Base-by-base conservation (phyloP, 2,329 filamentous ascomycete species). In the Macrophomina phaseolina region DNA sequence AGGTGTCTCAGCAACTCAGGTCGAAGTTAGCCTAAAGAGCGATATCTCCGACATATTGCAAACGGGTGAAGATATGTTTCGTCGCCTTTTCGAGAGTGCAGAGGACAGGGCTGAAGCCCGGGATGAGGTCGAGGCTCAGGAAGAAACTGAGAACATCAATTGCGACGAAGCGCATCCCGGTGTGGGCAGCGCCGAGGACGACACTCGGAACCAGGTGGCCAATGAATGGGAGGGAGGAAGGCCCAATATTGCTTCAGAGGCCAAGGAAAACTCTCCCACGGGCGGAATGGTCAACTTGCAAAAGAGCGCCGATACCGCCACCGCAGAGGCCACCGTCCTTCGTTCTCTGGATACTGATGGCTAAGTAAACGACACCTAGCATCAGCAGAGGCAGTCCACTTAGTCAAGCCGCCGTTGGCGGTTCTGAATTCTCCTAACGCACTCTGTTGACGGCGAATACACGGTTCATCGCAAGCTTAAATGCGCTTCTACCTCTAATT, bases 1-100 rank as follows among this genome's bases (percentile, higher is more conserved):
- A 0, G 46, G 42, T 6, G 48, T 34, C 23, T 23, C 45, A 18
- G 16, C 18, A 30, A 28, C 53, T 1, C 53, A 38, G 32, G 40
- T 9, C 9, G 46, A 55, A 18, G 18, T 42, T 16, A n/a, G 58
- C 12, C 14, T 67, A 3, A 32, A 30, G 7, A 14, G 11, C 32
- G 46, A 61, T 2, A 16, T 67, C 6, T 14, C 40, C 12, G n/a
- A 28, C 4, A 51, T 67, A 5, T 8, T 67, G n/a, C 32, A 67
- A 28, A 28, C 18, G 6, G 34, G 45, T 8, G 55, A 67, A 23
- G 45, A 61, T 2, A 32, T 38, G 9, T 67, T 67, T 28, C 42
- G 63, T 6, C 42, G 53, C 14, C 32, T 67, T 23, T 36, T 67
- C 18, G 66, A 53, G 23, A 45, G 62, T 11, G 46, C 52, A 38